Conservation (phyloP, 1,139 yeast species). For the Debaryomyces coudertii region DNA sequence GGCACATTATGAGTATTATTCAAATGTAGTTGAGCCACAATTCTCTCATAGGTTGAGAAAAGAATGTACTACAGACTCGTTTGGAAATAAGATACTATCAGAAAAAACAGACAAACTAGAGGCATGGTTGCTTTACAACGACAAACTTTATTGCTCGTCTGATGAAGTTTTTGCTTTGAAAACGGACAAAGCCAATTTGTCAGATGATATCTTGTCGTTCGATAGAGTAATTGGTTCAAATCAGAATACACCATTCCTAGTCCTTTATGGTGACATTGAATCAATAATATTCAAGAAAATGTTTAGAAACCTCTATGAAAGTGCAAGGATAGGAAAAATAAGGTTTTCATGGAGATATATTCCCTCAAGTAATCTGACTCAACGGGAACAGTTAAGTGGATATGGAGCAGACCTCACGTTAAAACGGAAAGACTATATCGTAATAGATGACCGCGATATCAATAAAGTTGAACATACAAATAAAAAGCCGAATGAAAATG, state of each 20-base stretch:
- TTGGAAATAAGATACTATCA: conserved; percentile 33
- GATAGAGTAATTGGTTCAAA: conserved; percentile 63
- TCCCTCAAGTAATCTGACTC: conserved; percentile 26
- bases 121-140: conserved; percentile 59
- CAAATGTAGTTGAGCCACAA: conserved; percentile 27
- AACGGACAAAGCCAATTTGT: conserved; percentile 33
- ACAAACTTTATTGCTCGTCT: conserved; percentile 60
- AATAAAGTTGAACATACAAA: conserved; percentile 12
- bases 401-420: conserved; percentile 67
- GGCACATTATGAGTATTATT: conserved; percentile 61
- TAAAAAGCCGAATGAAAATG: neutral
- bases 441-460: conserved; percentile 58
- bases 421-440: conserved; percentile 66
- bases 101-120: conserved; percentile 29
- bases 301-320: conserved; percentile 59
- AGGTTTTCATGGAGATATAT: conserved; percentile 78
- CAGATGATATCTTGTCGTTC: conserved; percentile 37
- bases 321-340: conserved; percentile 66
- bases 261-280: conserved; percentile 56
- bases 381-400: conserved; percentile 53
- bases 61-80: conserved; percentile 38
- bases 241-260: conserved; percentile 41
- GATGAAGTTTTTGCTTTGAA: conserved; percentile 72
- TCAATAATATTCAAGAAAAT: conserved; percentile 55
- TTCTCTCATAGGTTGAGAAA: conserved; percentile 20